phyloP scores from a whole-genome alignment of 1,284 basidiomycete genomes.

The Tilletia setariae region DNA sequence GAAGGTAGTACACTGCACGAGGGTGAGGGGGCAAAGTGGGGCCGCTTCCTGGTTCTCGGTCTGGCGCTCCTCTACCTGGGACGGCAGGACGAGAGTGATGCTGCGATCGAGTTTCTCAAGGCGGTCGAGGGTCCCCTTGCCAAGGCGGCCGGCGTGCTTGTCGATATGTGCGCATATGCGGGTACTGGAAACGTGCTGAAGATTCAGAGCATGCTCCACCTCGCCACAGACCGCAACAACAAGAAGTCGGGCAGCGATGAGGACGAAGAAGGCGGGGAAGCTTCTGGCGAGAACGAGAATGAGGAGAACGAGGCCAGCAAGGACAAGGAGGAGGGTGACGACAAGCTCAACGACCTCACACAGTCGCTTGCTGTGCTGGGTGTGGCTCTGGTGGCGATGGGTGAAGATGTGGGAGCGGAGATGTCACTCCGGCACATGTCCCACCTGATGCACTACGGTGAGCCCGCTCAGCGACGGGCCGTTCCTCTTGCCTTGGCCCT shows the following conservation, averaged over 20 bases:
- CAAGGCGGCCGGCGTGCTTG: constrained; percentile 84
- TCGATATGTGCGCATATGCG: constrained; percentile 91
- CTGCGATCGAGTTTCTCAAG: constrained; percentile 90
- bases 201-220: constrained; percentile 86
- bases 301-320: constrained; percentile 28
- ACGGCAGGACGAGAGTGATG: constrained; percentile 68
- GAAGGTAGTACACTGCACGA: constrained; percentile 47
- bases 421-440: constrained; percentile 61
- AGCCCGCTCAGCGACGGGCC: constrained; percentile 83
- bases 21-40: constrained; percentile 67
- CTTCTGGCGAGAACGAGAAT: constrained; percentile 55
- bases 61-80: constrained; percentile 85
- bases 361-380: constrained; percentile 92
- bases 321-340: constrained; percentile 57
- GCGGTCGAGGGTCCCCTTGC: constrained; percentile 90
- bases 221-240: constrained; percentile 57
- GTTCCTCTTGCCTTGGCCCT: constrained; percentile 96
- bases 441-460: constrained; percentile 87
- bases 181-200: constrained; percentile 94
- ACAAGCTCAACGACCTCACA: constrained; percentile 73
- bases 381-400: constrained; percentile 93
- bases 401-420: constrained; percentile 94
- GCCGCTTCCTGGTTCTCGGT: constrained; percentile 82
- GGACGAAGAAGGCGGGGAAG: constrained; percentile 52
- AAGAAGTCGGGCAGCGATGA: constrained; percentile 56